Evolutionary conservation across 2,329 filamentous ascomycete species (phyloP).

Genomic region (Monosporascus cannonballus): DNA sequence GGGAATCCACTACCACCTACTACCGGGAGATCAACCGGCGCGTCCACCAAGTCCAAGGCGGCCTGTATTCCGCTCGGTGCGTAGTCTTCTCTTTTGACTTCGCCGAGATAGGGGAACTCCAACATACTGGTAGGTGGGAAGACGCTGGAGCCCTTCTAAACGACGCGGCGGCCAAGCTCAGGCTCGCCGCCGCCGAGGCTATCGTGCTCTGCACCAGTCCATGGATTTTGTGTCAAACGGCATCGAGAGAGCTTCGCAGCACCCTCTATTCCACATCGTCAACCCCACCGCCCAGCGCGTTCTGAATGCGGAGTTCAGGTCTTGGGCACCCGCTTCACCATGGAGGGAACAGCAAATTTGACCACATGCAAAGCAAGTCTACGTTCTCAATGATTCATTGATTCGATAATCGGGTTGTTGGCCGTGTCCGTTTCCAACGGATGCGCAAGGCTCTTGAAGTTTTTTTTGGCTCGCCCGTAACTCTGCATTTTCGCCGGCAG

Average conservation of each 20-base stretch:
- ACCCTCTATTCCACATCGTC: slow-evolving; percentile 12
- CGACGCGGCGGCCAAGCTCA: slow-evolving; percentile 5
- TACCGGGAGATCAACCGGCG: slow-evolving; percentile 14
- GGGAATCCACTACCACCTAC: slow-evolving; percentile 13
- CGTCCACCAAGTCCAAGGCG: slow-evolving; percentile 10
- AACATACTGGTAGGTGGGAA: slow-evolving; percentile 11
- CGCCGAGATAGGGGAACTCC: slow-evolving; percentile 9
- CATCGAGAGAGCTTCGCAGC: slow-evolving; percentile 5
- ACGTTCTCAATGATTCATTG: too few species aligned
- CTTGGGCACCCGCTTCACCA: slow-evolving; percentile 17
- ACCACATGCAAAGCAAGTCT: too few species aligned
- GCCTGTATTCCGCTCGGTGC: slow-evolving; percentile 11
- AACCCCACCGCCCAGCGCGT: slow-evolving; percentile 12
- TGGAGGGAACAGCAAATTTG: slow-evolving; percentile 8
- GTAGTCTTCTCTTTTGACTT: slow-evolving; percentile 15
- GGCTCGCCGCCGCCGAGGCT: slow-evolving; percentile 13
- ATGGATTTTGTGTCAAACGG: slow-evolving; percentile 12
- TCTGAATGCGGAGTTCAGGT: slow-evolving; percentile 6
- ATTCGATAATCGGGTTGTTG: too few species aligned
- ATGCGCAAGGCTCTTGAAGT: too few species aligned
- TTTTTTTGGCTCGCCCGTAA: too few species aligned
- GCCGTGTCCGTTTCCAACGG: too few species aligned
- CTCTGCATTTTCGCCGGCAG: too few species aligned
- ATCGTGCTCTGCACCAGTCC: slow-evolving; percentile 14
- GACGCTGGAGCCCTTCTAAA: slow-evolving; percentile 10